These are phyloP conservation scores for Fusarium continuum DNA, from an alignment of 2,329 filamentous ascomycete genomes.

Conservation along the genomic window DNA sequence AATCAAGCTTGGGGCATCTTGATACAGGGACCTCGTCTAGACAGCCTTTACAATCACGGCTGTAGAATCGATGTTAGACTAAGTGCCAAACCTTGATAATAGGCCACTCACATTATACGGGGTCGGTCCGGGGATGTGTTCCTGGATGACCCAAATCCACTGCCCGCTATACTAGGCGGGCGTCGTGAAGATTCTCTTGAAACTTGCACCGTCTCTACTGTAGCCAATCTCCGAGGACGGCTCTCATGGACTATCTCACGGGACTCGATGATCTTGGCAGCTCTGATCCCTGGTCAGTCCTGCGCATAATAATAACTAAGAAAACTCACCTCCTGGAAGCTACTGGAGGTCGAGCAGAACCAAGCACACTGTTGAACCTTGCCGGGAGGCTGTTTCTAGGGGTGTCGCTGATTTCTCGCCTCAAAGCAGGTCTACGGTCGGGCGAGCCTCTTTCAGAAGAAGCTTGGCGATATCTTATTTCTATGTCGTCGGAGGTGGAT, in stretches of 20 bases:
- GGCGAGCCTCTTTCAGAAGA: slow-evolving; percentile 45
- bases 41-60: slow-evolving; percentile 78
- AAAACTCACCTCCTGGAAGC: slow-evolving; percentile 46
- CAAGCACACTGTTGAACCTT: slow-evolving; percentile 45
- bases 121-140: slow-evolving; percentile 43
- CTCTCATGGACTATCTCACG: slow-evolving; percentile 39
- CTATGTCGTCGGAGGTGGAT: slow-evolving; percentile 41
- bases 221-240: slow-evolving; percentile 29
- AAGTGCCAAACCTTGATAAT: background rate
- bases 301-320: background rate
- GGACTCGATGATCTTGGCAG: slow-evolving; percentile 38
- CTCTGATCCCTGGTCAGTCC: slow-evolving; percentile 25
- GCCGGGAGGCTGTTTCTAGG: slow-evolving; percentile 42
- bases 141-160: slow-evolving; percentile 42
- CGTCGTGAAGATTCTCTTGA: slow-evolving; percentile 42
- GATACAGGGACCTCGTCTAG: slow-evolving; percentile 71
- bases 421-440: slow-evolving; percentile 41
- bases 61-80: slow-evolving; percentile 47
- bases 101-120: slow-evolving; percentile 37
- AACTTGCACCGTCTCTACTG: slow-evolving; percentile 29
- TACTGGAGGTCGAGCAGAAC: slow-evolving; percentile 48
- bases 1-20: slow-evolving; percentile 76
- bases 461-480: slow-evolving; percentile 37
- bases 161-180: slow-evolving; percentile 42
- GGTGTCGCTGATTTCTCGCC: slow-evolving; percentile 44